Conservation (phyloP, 345 rosid species). For the Citropsis articulata region DNA sequence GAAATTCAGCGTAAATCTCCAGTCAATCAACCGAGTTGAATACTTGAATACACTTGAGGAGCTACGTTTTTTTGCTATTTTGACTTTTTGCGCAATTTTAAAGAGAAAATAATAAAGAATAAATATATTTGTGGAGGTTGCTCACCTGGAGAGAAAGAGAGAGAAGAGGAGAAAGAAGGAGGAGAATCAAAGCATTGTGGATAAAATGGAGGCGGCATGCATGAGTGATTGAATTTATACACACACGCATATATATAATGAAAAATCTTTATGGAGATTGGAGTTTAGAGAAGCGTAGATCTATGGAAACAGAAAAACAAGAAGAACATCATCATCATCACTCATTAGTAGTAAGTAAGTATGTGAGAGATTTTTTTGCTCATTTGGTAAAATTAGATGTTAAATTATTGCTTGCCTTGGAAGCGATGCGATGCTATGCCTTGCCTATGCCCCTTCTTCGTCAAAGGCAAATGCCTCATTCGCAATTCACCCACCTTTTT, state of each 20-base stretch:
- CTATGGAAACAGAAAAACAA: neutral
- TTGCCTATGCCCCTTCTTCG: slow-evolving; percentile 3
- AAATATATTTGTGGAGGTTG: too few species aligned
- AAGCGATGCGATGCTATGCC: slow-evolving; percentile 32
- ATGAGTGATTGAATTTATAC: neutral
- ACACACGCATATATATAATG: neutral
- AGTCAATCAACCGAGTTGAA: neutral
- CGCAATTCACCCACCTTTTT: slow-evolving; percentile 7
- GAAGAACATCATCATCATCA: slow-evolving; percentile 14
- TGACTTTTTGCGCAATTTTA: too few species aligned
- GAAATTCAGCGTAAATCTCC: neutral
- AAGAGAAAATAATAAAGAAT: too few species aligned
- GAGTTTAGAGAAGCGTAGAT: neutral
- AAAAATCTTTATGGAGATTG: neutral
- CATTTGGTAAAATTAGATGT: neutral
- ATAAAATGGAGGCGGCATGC: neutral
- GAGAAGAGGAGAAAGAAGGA: neutral
- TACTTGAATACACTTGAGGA: neutral
- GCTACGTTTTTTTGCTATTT: too few species aligned
- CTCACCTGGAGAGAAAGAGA: slow-evolving; percentile 2
- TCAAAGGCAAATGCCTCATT: slow-evolving; percentile 25
- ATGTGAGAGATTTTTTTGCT: neutral
- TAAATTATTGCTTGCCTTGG: slow-evolving; percentile 32
- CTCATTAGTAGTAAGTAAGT: neutral
- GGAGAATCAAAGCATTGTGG: neutral